These are phyloP conservation scores for Taphrina communis DNA, from an alignment of 1,139 yeast genomes.

Conservation along the genomic window DNA sequence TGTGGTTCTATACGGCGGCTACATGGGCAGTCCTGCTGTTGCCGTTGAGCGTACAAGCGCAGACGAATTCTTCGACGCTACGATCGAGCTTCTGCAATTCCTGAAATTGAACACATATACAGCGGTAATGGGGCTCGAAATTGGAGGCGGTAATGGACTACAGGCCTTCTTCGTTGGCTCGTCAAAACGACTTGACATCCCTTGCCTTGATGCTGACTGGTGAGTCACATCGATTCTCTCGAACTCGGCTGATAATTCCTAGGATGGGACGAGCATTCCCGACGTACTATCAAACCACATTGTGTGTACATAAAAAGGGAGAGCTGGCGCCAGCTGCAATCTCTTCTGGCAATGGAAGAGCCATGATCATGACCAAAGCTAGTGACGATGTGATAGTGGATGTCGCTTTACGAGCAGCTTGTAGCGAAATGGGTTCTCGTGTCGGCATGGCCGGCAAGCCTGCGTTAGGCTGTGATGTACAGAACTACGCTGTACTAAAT, in stretches of 20 bases:
- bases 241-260: neutral
- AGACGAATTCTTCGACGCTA: constrained; percentile 53
- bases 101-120: constrained; percentile 49
- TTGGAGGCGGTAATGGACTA: constrained; percentile 59
- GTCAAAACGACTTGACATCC: constrained; percentile 51
- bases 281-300: constrained; percentile 55
- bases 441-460: constrained; percentile 56
- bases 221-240: neutral
- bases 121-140: constrained; percentile 54
- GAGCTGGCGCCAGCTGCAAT: constrained; percentile 54
- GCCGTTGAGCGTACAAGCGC: constrained; percentile 37
- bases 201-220: constrained; percentile 56
- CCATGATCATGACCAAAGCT: constrained; percentile 53
- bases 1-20: constrained; percentile 54
- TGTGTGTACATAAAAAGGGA: constrained; percentile 50
- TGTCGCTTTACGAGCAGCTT: constrained; percentile 55
- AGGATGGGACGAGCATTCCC: constrained; percentile 60
- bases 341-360: constrained; percentile 58
- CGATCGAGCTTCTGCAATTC: constrained; percentile 50
- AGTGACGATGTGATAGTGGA: constrained; percentile 54
- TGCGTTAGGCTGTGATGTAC: constrained; percentile 50
- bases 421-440: constrained; percentile 54
- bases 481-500: constrained; percentile 44
- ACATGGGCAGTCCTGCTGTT: constrained; percentile 57
- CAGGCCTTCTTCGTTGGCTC: constrained; percentile 52